Evolutionary conservation across 2,329 filamentous ascomycete species (phyloP), one percentile per base, ranked within the genome.

Genomic region (Lachnellula occidentalis): DNA sequence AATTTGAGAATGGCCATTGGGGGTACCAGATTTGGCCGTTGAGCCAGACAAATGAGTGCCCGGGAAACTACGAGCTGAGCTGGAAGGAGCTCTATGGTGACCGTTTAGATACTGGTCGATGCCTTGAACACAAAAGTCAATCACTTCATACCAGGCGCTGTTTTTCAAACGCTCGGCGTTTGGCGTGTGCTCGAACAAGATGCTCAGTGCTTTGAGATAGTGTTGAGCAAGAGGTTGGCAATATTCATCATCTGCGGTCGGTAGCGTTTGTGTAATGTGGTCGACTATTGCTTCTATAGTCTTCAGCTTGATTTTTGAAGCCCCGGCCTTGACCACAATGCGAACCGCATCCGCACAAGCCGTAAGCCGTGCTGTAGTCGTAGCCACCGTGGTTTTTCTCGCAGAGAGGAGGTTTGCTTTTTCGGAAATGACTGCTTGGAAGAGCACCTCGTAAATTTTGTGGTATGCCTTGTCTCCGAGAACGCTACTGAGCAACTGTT

Each of bases 401-500:
- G 77, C 76, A 81, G 78, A 60, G 82, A 87, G 17, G 72, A 68
- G 9, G 83, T 76, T 9, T 6, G 22, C 22, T 67, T 89, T 90
- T 62, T 96, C 91, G 14, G 78, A 71, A 17, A 85, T 69, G 1
- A 80, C 80, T 66, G 79, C 86, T 51, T 80, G 78, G 66, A 96
- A 96, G 2, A 97, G 74, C 1, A 82, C 80, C 65, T 96, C 90
- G 63, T 90, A 89, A 43, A 96, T 83, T 56, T 81, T 80, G 66
- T 94, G 87, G 62, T 88, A 95, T n/a, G 81, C 80, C 67, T 87
- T 88, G 67, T 95, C 90, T 45, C 79, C 80, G 34, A 96, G 74
- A 12, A 71, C 65, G 31, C 69, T 57, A 37, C 65, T 65, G 24
- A 45, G 34, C 37, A 22, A 31, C 15, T 12, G 39, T 34, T 45